Base-by-base conservation (phyloP, 2,329 filamentous ascomycete species). In the Paracorniculantispora psalliotae region DNA sequence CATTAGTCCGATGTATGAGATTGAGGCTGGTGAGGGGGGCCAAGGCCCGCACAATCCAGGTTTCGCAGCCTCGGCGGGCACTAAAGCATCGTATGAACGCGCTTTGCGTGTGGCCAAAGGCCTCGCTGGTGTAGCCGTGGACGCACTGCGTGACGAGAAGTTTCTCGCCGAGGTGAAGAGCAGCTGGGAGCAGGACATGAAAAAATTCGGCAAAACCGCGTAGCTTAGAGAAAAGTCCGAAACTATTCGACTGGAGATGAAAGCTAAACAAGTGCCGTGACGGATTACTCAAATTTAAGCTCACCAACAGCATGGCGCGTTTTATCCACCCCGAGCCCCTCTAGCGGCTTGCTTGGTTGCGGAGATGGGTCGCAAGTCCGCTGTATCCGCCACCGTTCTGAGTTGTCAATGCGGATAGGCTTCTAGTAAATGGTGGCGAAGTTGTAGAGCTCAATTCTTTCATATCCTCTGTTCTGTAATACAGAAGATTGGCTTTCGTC, bases 21-120 rank as follows among this genome's bases (percentile, higher is more conserved):
- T 85, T 59, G 43, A 46, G n/a, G 26, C 57, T 10, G 57, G 57
- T 3, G 19, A 23, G 4, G 57, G 57, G 72, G 70, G 17, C 75
- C 80, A 2, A 76, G 77, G 79, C 0, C 81, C 81, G 19, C 82
- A 82, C 61, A 86, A 76, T 8, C 76, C 78, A 0, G 75, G 78
- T 0, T 86, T 83, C 63, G 78, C 80, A 9, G 68, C 71, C 3
- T 78, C 81, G 0, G 76, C 80, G 0, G 80, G 80, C 4, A 82
- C 77, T 0, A 71, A 69, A 25, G 72, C 73, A 17, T 77, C 79
- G 0, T 81, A 81, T 58, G 67, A 75, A 28, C 72, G 76, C 47
- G 73, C 78, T 0, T 63, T 82, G 25, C 71, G 75, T 53, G 78
- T 77, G 0, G 79, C 73, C 0, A 81, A 81, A 63, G 75, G 73